phyloP scores from a whole-genome alignment of 306 rosid species.

The Prunus fruticosa region DNA sequence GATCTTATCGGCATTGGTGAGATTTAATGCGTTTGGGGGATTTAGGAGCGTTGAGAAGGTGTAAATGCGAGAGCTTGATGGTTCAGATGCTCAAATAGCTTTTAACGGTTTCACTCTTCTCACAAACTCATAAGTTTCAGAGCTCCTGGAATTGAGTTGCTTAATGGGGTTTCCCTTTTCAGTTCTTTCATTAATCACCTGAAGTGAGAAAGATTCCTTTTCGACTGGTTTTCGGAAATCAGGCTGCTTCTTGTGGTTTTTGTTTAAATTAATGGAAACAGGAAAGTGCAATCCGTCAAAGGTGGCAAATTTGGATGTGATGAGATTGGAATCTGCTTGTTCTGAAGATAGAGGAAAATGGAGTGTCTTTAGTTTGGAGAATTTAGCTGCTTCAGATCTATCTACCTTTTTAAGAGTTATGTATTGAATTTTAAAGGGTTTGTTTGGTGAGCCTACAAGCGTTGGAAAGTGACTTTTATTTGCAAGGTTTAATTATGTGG shows the following conservation, averaged over 20 bases:
- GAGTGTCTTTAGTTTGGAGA: not conserved
- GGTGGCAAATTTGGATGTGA: not conserved
- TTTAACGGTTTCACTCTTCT: not conserved
- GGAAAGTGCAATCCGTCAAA: not conserved
- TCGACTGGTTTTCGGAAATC: not conserved
- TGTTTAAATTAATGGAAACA: not conserved
- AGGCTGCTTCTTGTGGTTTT: not conserved
- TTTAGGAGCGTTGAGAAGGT: not conserved
- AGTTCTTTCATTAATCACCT: not conserved
- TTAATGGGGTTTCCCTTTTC: not conserved
- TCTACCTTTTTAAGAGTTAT: not conserved
- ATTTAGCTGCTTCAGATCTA: conserved; percentile 11
- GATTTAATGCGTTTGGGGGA: not conserved
- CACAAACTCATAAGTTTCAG: not conserved
- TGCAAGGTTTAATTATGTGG: not conserved
- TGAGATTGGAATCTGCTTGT: not conserved
- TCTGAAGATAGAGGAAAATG: not conserved
- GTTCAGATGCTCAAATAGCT: not conserved
- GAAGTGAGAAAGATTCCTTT: not conserved
- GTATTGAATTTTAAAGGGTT: not conserved
- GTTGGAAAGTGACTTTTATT: not conserved
- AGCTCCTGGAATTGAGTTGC: conserved; percentile 2
- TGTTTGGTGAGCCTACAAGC: not conserved
- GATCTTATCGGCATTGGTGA: conserved; percentile 19
- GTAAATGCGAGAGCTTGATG: not conserved